Evolutionary conservation across 768 basidiomycete species (phyloP), one percentile per base, ranked within the genome.

Genomic region (Suillus lakei): DNA sequence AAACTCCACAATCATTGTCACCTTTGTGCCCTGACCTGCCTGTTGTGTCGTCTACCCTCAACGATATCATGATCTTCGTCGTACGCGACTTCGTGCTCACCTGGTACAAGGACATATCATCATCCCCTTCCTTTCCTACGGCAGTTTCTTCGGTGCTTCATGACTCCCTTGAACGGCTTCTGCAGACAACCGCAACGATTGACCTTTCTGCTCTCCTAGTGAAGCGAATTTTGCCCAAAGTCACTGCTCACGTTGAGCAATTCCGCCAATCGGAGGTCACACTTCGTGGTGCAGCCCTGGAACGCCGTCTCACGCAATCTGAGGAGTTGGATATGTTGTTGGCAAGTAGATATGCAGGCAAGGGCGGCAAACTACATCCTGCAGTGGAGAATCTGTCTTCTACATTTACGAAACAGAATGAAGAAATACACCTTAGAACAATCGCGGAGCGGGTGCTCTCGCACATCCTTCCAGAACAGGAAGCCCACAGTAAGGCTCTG

Each of bases 181-280:
- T 91, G 13, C 78, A 82, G 12, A 83, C 90, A 54, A 80, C 86
- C 1, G 76, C 83, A 2, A 78, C 74, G 9, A 80, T 95, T 39
- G 96, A 99, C 72, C 67, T 93, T 23, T 81, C 95, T 0, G 85
- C 87, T 5, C 82, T 98, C 10, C 69, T 95, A 15, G 95, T 97
- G 26, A 91, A 90, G 64, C 90, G 89, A 5, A 88, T 98, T 34
- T 75, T 98, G 23, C 97, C 97, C n/a, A 91, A 89, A 71, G 81
- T 99, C 56, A 98, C 94, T 0, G 82, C 87, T 2, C 97, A 98
- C 73, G 84, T 98, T 41, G 93, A 97, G 65, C 92, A 90, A 67
- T 98, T 93, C 74, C 90, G 93, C 30, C 88, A 94, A 70, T 95
- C 96, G 32, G 96, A 98, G 76, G 82, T 93, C 54, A 89, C 91